Base-by-base conservation (phyloP, 1,284 basidiomycete species). In the Microbotryum silenes-acaulis region DNA sequence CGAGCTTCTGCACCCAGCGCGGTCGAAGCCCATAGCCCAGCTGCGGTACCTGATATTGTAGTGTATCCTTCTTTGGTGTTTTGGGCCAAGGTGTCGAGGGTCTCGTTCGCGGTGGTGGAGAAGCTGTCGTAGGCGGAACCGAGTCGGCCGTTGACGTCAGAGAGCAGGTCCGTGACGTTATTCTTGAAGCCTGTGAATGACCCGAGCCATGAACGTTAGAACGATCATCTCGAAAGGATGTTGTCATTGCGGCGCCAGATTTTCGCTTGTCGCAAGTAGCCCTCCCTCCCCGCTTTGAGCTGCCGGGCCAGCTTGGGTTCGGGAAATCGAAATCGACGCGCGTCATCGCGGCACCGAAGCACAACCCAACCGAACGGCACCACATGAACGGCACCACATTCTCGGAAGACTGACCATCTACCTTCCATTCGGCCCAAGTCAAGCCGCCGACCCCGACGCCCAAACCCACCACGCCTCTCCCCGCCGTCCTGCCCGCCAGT, bases 381-480 rank as follows among this genome's bases (percentile, higher is more conserved):
- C n/a, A n/a, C n/a, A n/a, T n/a, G 23, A 23, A 23, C 23, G 23
- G 23, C 27, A 23, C 29, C 53, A 20, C 29, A 42, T 21, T 21
- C 12, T 10, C 31, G 31, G 31, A 9, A 50, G 7, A 76, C 83
- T 68, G 64, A 89, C 91, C 89, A 79, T 96, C 91, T 71, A 92
- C 85, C 77, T 90, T 91, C 79, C 91, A 93, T 74, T 91, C 91
- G 20, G 89, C 91, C 75, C 93, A 94, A 7, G 88, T 88, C 60
- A 92, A 78, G 0, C 89, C 86, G n/a, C 91, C 91, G 1, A 87
- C 91, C 14, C 91, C 90, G 25, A 91, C 82, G 0, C 68, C 68
- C 3, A 67, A 57, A 4, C 63, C 66, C 18, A 70, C 45, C 2
- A 48, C 68, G 8, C 66, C 63, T 16, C 68, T 23, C 0, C 64